Conservation (phyloP, 371 early-diverging fungal genomes). For the Basidiobolus meristosporus region DNA sequence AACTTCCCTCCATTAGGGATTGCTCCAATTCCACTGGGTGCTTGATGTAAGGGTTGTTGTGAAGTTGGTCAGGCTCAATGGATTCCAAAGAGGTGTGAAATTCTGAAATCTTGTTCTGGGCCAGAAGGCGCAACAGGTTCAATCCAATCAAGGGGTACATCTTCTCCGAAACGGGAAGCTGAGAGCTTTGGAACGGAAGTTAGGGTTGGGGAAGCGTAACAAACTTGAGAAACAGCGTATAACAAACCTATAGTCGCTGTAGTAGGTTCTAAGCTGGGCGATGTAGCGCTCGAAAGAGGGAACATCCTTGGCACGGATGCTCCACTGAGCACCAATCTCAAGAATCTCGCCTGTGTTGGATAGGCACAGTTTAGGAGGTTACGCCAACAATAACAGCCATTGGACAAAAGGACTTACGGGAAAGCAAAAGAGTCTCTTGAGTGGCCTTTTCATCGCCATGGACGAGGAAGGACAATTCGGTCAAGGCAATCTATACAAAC, state of each 20-base stretch:
- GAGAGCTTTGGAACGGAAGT: background rate
- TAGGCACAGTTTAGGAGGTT: background rate
- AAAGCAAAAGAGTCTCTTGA: conserved; percentile 35
- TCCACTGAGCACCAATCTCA: conserved; percentile 80
- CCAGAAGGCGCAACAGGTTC: conserved; percentile 74
- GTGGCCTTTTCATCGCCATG: conserved; percentile 34
- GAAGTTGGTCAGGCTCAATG: conserved; percentile 65
- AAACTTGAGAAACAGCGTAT: background rate
- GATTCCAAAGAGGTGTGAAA: conserved; percentile 87
- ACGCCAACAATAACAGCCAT: background rate
- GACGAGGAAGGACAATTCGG: conserved; percentile 48
- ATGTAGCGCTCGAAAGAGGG: conserved; percentile 84
- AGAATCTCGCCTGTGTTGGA: conserved; percentile 52
- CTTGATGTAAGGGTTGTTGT: conserved; percentile 59
- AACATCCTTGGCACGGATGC: conserved; percentile 67
- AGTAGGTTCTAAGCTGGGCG: conserved; percentile 80
- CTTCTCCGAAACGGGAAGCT: conserved; percentile 44
- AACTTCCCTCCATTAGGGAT: conserved; percentile 91
- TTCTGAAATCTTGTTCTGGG: conserved; percentile 85
- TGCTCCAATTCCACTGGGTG: conserved; percentile 83
- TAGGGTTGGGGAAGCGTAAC: background rate
- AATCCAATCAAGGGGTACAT: conserved; percentile 80
- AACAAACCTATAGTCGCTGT: conserved; percentile 59
- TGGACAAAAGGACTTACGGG: conserved; percentile 26
- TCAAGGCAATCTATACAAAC: conserved; percentile 57